Base-by-base conservation (phyloP, 202 grass and related monocot species). In the Panicum hallii region DNA sequence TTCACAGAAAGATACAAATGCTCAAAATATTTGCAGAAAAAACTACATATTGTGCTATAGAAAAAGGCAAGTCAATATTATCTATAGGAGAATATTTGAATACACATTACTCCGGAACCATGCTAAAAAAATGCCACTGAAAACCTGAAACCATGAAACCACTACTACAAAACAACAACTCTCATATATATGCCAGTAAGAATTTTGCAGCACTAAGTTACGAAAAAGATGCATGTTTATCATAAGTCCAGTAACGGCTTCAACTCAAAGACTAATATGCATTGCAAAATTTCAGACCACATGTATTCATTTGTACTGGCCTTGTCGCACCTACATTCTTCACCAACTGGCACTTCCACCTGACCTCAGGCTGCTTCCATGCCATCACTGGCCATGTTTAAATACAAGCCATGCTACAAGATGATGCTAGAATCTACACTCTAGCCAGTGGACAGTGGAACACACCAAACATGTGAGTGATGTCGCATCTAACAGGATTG, bases 1-100 rank as follows among this genome's bases (percentile, higher is more conserved):
- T 56, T 65, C 13, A 87, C 34, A 90, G 2, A 65, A 73, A 61
- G 10, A 69, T 43, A 83, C 52, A 2, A 82, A 46, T 60, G 34
- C 42, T 63, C 6, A 81, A 23, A 32, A 49, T 6, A 58, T 48
- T 19, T 77, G 9, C 1, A 34, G 53, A 82, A 44, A 52, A 10
- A 44, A 45, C 13, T 63, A 47, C 6, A 82, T 71, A 38, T 76
- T 70, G 60, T 41, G 64, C 6, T 23, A 45, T 11, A 13, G 57
- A 63, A 22, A 56, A 65, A 76, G 22, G 14, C 6, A 76, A 85
- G 53, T 65, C 22, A 1, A 63, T 80, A 36, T 36, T 22, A 86
- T 73, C 9, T n/a, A 36, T 40, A 79, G n/a, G 36, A 79, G 34
- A 74, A 2, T 17, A 77, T 70, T 20, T 78, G 11, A 46, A 30